Percentiles rank a stretch among this genome's conserved stretches.
Evolutionary conservation across 768 basidiomycete species (phyloP).

Genomic region (Auricularia sp.): DNA sequence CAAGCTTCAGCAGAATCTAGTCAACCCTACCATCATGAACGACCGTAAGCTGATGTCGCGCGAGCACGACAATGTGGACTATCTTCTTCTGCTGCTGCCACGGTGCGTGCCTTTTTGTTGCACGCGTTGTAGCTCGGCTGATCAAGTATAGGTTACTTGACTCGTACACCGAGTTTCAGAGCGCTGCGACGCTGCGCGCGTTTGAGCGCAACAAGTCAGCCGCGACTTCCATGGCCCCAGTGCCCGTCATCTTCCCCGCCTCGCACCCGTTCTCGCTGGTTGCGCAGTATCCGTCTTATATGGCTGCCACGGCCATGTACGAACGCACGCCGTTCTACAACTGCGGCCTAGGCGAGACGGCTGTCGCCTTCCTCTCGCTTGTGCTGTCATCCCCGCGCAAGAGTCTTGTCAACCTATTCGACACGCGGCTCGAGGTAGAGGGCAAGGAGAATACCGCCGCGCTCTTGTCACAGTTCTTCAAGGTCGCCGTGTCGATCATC

Average conservation of each 20-base stretch:
- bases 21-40: conserved; percentile 50
- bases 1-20: conserved; percentile 72
- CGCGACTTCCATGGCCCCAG: conserved; percentile 43
- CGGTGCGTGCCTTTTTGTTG: conserved; percentile 38
- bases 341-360: conserved; percentile 74
- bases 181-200: conserved; percentile 50
- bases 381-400: conserved; percentile 71
- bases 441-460: conserved; percentile 68
- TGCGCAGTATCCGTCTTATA: conserved; percentile 27
- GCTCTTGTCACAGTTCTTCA: conserved; percentile 71
- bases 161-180: conserved; percentile 78
- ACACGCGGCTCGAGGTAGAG: conserved; percentile 78
- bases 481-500: conserved; percentile 69
- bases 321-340: conserved; percentile 49
- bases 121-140: not conserved
- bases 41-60: conserved; percentile 56
- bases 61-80: conserved; percentile 91
- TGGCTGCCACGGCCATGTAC: conserved; percentile 26
- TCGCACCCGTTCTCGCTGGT: conserved; percentile 87
- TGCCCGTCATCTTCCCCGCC: conserved; percentile 84
- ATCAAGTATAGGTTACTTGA: conserved; percentile 55
- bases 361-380: conserved; percentile 74
- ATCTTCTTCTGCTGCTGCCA: conserved; percentile 70
- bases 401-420: conserved; percentile 68
- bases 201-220: conserved; percentile 58